Percentiles rank a stretch among this genome's conserved stretches.
Conservation (phyloP, 2,329 filamentous ascomycete species). For the Aspergillus neoniger region DNA sequence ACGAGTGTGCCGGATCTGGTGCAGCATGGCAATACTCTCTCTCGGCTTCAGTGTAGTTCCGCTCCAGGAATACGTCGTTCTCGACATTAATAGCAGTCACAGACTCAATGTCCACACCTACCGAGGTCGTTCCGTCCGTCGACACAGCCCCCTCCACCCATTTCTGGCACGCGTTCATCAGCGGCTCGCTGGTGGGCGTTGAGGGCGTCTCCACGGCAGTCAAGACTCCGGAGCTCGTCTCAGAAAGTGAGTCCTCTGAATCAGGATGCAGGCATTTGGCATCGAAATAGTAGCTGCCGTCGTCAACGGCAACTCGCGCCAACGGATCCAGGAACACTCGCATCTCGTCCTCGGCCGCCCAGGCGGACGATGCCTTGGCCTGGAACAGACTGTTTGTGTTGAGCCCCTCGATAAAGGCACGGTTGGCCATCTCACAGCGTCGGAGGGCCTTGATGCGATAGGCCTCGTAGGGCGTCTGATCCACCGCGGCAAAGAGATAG, state of each 20-base stretch:
- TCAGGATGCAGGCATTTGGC: not conserved
- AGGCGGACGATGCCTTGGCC: not conserved
- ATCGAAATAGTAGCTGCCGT: not conserved
- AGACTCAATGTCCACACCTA: not conserved
- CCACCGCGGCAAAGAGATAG: conserved; percentile 1
- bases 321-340: not conserved
- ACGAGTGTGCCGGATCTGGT: not conserved
- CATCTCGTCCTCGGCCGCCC: not conserved
- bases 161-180: not conserved
- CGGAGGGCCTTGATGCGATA: not conserved
- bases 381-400: not conserved
- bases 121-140: not conserved
- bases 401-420: not conserved
- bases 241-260: not conserved
- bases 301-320: not conserved
- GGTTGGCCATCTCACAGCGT: not conserved
- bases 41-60: not conserved
- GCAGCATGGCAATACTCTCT: not conserved
- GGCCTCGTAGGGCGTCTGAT: not conserved
- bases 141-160: not conserved
- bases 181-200: not conserved
- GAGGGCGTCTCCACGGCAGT: not conserved
- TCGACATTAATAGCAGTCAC: not conserved
- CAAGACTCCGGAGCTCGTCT: not conserved
- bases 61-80: not conserved